phyloP scores from a whole-genome alignment of 768 basidiomycete genomes.

The Bullera alba region DNA sequence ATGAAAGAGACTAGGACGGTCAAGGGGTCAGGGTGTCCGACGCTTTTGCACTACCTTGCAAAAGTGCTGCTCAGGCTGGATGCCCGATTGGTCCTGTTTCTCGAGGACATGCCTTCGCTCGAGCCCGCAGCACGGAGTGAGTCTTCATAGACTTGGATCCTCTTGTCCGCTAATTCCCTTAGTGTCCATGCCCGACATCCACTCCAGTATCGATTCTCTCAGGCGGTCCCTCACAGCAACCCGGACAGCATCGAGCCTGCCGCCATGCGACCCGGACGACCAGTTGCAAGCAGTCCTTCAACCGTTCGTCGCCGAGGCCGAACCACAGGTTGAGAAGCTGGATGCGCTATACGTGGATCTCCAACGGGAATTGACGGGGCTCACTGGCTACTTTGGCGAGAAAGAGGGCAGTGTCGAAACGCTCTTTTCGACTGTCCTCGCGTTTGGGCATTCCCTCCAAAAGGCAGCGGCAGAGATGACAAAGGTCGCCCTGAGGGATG shows the following conservation, averaged over 20 bases:
- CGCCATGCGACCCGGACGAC: slow-evolving; percentile 50
- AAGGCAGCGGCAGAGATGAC: slow-evolving; percentile 41
- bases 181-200: slow-evolving; percentile 69
- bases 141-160: no score
- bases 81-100: slow-evolving; percentile 60
- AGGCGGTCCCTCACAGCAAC: slow-evolving; percentile 54
- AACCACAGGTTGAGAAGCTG: slow-evolving; percentile 59
- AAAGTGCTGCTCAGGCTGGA: slow-evolving; percentile 63
- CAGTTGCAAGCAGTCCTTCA: slow-evolving; percentile 52
- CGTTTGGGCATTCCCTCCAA: slow-evolving; percentile 28
- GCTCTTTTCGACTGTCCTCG: slow-evolving; percentile 54
- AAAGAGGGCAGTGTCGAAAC: slow-evolving; percentile 47
- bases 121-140: slow-evolving; percentile 76
- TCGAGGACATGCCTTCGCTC: slow-evolving; percentile 71
- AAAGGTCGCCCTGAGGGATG: slow-evolving; percentile 48
- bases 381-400: slow-evolving; percentile 74
- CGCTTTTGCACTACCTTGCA: slow-evolving; percentile 85
- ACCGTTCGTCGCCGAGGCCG: slow-evolving; percentile 54
- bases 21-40: slow-evolving; percentile 66
- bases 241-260: slow-evolving; percentile 44
- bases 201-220: slow-evolving; percentile 58
- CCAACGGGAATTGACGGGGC: slow-evolving; percentile 56
- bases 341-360: slow-evolving; percentile 57
- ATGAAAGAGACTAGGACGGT: slow-evolving; percentile 75
- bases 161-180: neutral